phyloP scores from a whole-genome alignment of 2,329 filamentous ascomycete genomes.

The Colletotrichum tropicicola region DNA sequence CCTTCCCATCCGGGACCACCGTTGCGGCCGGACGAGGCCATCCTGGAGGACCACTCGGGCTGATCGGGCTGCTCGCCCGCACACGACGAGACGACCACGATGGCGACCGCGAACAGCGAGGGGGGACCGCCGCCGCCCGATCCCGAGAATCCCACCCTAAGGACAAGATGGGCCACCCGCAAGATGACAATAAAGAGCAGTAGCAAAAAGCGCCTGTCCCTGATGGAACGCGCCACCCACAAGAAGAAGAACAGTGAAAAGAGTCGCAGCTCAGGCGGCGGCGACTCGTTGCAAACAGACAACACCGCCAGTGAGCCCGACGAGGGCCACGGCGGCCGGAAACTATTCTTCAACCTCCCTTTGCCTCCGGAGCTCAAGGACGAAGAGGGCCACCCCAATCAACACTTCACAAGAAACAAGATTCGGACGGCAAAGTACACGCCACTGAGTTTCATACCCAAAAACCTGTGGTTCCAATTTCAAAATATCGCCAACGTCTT shows the following conservation, averaged over 20 bases:
- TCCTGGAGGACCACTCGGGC: conserved; percentile 51
- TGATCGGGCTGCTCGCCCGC: conserved; percentile 45
- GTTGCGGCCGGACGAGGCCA: conserved; percentile 41
- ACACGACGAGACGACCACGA: conserved; percentile 33
- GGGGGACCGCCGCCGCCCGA: conserved; percentile 55
- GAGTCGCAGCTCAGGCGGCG: conserved; percentile 60
- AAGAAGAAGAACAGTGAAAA: conserved; percentile 74
- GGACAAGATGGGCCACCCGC: conserved; percentile 96
- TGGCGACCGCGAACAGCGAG: conserved; percentile 34
- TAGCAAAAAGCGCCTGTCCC: conserved; percentile 80
- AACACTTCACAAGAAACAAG: conserved; percentile 87
- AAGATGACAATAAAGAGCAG: conserved; percentile 81
- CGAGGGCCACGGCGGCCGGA: conserved; percentile 57
- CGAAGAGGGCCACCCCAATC: conserved; percentile 78
- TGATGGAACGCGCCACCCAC: conserved; percentile 80
- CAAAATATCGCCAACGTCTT: conserved; percentile 99
- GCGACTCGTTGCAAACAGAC: conserved; percentile 36
- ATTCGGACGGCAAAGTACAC: conserved; percentile 99
- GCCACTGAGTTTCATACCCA: conserved; percentile 91
- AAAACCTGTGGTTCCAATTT: conserved; percentile 98
- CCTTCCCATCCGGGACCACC: conserved; percentile 21
- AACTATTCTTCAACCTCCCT: conserved; percentile 86
- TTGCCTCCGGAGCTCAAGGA: conserved; percentile 80
- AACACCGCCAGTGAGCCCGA: conserved; percentile 43
- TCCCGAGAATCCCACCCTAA: conserved; percentile 62